Evolutionary conservation across 805 yeast species (phyloP).

Genomic region (Pichia occidentalis): DNA sequence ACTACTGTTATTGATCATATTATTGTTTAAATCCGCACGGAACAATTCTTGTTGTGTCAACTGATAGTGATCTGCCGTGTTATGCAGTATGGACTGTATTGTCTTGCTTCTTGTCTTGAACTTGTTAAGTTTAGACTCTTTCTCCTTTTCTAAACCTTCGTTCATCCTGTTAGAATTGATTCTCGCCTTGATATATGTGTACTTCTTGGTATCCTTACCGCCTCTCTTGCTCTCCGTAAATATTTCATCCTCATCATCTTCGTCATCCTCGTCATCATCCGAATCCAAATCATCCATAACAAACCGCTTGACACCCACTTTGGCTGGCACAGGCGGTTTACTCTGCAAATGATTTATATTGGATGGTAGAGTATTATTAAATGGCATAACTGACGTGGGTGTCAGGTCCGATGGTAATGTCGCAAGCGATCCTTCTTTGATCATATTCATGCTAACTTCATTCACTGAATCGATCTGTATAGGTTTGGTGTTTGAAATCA

Average conservation of each 20-base stretch:
- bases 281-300: slow-evolving; percentile 15
- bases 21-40: no score
- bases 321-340: no score
- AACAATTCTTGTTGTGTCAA: slow-evolving; percentile 15
- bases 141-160: slow-evolving; percentile 6
- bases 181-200: slow-evolving; percentile 1
- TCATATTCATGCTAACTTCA: neutral
- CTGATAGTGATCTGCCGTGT: slow-evolving; percentile 19
- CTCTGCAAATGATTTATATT: neutral
- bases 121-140: slow-evolving; percentile 20
- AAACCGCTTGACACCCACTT: no score
- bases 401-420: slow-evolving; percentile 19
- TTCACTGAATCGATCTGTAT: neutral
- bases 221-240: slow-evolving; percentile 1
- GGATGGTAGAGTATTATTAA: slow-evolving; percentile 10
- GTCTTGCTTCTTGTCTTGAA: slow-evolving; percentile 21
- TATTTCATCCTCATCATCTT: neutral
- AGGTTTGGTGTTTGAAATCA: no score
- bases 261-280: slow-evolving; percentile 13
- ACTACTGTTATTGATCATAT: no score
- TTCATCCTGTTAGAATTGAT: neutral
- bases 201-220: slow-evolving; percentile 4
- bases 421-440: slow-evolving; percentile 11
- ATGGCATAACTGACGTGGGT: slow-evolving; percentile 19
- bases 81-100: slow-evolving; percentile 23